Percentiles rank a stretch among this genome's conserved stretches.
Conservation (phyloP, 2,329 filamentous ascomycete genomes). For the Colletotrichum sp. region DNA sequence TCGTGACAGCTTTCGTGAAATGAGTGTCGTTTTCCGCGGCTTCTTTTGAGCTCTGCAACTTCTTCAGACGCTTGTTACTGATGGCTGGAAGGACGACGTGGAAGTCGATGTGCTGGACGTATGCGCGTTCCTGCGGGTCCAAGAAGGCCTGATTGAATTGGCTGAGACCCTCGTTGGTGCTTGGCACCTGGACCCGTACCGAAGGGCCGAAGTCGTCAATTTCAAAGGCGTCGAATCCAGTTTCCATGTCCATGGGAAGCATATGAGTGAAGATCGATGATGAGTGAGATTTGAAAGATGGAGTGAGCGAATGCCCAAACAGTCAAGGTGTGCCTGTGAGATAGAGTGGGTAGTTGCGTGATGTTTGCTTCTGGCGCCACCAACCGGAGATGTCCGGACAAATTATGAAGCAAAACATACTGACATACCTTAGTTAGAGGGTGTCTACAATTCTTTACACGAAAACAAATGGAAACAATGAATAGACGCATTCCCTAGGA, state of each 20-base stretch:
- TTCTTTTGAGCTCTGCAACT: not conserved
- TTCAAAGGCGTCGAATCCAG: not conserved
- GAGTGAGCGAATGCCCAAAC: not conserved
- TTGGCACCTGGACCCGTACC: not conserved
- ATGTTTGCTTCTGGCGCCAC: not conserved
- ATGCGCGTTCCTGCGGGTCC: not conserved
- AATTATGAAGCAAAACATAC: not conserved
- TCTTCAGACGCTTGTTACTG: not conserved
- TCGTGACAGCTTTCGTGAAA: not conserved
- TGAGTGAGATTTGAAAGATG: not conserved
- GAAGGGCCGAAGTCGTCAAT: not conserved
- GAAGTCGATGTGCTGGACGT: not conserved
- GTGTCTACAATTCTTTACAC: too few relatives aligned
- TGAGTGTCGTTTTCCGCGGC: not conserved
- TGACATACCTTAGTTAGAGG: too few relatives aligned
- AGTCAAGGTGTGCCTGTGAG: not conserved
- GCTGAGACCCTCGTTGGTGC: not conserved
- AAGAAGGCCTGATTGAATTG: constrained; percentile 1
- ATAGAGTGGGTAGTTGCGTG: not conserved
- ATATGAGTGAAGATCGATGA: not conserved
- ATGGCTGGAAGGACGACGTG: not conserved
- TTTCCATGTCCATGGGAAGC: not conserved
- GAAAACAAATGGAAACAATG: not conserved
- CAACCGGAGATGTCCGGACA: not conserved
- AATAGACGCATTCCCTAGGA: not conserved